phyloP scores from a whole-genome alignment of 805 yeast genomes.

The Lipomyces sp. region DNA sequence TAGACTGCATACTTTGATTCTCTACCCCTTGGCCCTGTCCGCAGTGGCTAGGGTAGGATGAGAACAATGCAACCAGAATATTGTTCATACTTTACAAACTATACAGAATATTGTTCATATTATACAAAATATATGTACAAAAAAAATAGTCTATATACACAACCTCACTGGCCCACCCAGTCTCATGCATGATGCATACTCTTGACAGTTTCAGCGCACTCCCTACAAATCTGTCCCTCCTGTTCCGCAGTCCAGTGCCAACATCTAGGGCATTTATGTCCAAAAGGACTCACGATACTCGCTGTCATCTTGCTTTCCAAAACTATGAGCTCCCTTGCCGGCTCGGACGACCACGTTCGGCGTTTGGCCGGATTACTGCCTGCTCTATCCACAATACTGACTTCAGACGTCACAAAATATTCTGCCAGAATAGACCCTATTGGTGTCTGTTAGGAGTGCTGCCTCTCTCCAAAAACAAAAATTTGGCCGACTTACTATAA shows the following conservation, averaged over 20 bases:
- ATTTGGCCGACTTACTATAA: slow-evolving; percentile 23
- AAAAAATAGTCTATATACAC: neutral
- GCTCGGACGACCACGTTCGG: slow-evolving; percentile 14
- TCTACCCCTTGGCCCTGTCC: too few relatives aligned
- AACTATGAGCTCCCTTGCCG: slow-evolving; percentile 41
- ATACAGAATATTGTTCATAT: too few relatives aligned
- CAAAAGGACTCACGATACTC: slow-evolving; percentile 52
- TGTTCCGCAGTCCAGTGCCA: slow-evolving; percentile 73
- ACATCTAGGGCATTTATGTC: slow-evolving; percentile 86
- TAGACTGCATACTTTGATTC: too few relatives aligned
- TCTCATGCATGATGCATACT: neutral
- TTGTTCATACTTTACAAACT: too few relatives aligned
- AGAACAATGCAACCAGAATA: too few relatives aligned
- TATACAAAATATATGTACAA: neutral
- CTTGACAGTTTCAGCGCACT: slow-evolving; percentile 55
- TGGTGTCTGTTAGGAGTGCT: neutral
- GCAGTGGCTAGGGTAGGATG: too few relatives aligned
- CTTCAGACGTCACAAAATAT: slow-evolving; percentile 67
- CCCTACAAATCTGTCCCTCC: slow-evolving; percentile 62
- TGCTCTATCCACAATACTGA: slow-evolving; percentile 38
- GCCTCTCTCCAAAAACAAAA: neutral
- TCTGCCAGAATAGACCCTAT: slow-evolving; percentile 58
- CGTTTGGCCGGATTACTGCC: neutral
- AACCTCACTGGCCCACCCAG: neutral
- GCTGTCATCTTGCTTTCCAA: slow-evolving; percentile 45